Percentiles rank a stretch among this genome's conserved stretches.
These are phyloP conservation scores for Setaria viridis DNA, from an alignment of 202 grass and related monocot species.

Conservation along the genomic window DNA sequence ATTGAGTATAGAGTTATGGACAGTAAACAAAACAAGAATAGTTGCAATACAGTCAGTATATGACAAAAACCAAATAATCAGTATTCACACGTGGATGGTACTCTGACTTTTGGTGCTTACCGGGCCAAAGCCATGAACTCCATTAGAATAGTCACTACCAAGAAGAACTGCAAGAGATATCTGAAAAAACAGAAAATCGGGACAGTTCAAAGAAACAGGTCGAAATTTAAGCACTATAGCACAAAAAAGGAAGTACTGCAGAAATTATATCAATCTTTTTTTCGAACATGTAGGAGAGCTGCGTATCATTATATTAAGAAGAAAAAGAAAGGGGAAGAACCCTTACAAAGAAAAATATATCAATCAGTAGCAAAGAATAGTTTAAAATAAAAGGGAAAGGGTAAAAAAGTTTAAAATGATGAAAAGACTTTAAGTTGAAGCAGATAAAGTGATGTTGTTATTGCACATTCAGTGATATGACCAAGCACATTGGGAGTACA, in stretches of 20 bases:
- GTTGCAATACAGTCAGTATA: constrained; percentile 33
- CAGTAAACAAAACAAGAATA: constrained; percentile 43
- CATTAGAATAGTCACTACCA: constrained; percentile 89
- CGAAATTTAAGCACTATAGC: constrained; percentile 28
- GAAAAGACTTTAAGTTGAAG: constrained; percentile 3
- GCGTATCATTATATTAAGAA: too few species aligned
- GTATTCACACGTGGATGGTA: constrained; percentile 16
- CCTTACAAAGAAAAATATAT: not conserved
- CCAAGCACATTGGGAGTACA: not conserved
- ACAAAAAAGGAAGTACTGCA: constrained; percentile 14
- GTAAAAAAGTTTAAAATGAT: not conserved
- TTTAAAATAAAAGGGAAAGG: not conserved
- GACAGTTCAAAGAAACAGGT: constrained; percentile 26
- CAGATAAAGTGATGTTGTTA: constrained; percentile 18
- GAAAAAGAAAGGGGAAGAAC: too few species aligned
- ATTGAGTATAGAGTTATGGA: not conserved
- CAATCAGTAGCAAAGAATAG: constrained; percentile 25
- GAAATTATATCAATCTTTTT: not conserved
- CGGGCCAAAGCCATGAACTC: constrained; percentile 78
- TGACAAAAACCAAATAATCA: not conserved
- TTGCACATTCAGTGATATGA: constrained; percentile 7
- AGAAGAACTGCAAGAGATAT: constrained; percentile 93
- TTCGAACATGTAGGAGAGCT: too few species aligned
- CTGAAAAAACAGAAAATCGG: constrained; percentile 49
- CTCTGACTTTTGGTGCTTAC: constrained; percentile 57